Base-by-base conservation (phyloP, 345 rosid genomes). In the Corchorus capsularis region DNA sequence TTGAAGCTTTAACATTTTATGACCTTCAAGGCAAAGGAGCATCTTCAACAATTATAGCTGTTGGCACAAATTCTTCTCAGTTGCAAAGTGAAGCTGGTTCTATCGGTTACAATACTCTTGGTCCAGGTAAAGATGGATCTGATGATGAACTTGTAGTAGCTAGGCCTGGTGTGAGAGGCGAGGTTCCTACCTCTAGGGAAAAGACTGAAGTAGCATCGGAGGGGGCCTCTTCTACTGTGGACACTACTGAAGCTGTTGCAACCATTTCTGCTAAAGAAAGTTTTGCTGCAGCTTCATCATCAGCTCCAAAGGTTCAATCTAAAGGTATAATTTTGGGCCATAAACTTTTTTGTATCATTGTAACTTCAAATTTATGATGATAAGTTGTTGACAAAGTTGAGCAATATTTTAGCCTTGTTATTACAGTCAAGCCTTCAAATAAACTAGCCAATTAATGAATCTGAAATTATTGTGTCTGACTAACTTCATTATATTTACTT, bases 321-420 rank as follows among this genome's bases (percentile, higher is more conserved):
- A 96, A 91, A 91, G 99, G 99, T 96, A 82, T 60, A 66, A 39
- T 55, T 74, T 76, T 56, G 63, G 41, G 39, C 12, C n/a, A 22
- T 15, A 43, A 41, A 60, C 4, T 19, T 45, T 73, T 37, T 6
- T 35, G n/a, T 61, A 22, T 43, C 27, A 27, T 32, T 47, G 7
- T 34, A 15, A 27, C 43, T 68, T 47, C 3, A 46, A 69, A 15
- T 16, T 9, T 53, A 70, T 53, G 32, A 70, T 52, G 46, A 43
- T 16, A 35, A 34, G 46, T 16, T 8, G 46, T 8, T 4, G 46
- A 34, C n/a, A 68, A 20, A 69, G 17, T 52, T 22, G 12, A 70
- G 27, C n/a, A 17, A 39, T 39, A 13, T 9, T 64, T 41, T n/a
- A n/a, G 22, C 12, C 50, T 39, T 64, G 47, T 64, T 7, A 7